Percentiles rank a stretch among this genome's conserved stretches.
Conservation (phyloP, 768 basidiomycete species). For the Auricularia cornea region DNA sequence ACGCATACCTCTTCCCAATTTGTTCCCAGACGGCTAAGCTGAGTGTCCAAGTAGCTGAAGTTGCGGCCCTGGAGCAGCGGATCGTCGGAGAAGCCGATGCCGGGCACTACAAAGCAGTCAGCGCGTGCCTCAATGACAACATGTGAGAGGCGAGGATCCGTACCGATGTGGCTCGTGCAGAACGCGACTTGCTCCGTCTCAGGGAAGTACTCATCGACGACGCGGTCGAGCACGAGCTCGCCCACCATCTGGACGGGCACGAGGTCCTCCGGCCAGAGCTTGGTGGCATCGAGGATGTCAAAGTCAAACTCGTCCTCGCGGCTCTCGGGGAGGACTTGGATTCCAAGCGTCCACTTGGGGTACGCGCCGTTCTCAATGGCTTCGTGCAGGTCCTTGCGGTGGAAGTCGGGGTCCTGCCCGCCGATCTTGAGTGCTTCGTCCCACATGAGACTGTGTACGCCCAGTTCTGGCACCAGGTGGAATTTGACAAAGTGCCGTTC, state of each 20-base stretch:
- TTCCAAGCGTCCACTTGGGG: constrained; percentile 73
- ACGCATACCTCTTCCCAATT: constrained; percentile 61
- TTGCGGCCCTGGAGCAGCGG: constrained; percentile 78
- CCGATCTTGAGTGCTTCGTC: constrained; percentile 80
- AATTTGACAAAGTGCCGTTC: constrained; percentile 82
- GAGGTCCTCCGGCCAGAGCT: constrained; percentile 75
- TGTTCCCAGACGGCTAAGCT: constrained; percentile 67
- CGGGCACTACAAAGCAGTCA: constrained; percentile 48
- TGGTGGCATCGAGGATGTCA: constrained; percentile 81
- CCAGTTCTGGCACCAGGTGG: constrained; percentile 72
- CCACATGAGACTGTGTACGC: constrained; percentile 79
- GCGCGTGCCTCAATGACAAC: no score
- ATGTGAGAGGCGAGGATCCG: no score
- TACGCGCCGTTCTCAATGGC: constrained; percentile 65
- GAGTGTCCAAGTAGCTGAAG: constrained; percentile 84
- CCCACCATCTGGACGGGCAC: constrained; percentile 74
- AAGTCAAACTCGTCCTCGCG: constrained; percentile 79
- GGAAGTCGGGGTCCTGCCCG: constrained; percentile 79
- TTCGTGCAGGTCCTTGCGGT: constrained; percentile 77
- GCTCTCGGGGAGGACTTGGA: constrained; percentile 62
- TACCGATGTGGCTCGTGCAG: constrained; percentile 51
- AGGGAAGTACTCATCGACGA: constrained; percentile 70
- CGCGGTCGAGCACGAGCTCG: constrained; percentile 56
- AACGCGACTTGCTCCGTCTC: constrained; percentile 88
- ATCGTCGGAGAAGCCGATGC: constrained; percentile 66